Percentiles rank a stretch among this genome's conserved stretches.
Evolutionary conservation across 345 rosid species (phyloP).

Genomic region (Camelina neglecta): DNA sequence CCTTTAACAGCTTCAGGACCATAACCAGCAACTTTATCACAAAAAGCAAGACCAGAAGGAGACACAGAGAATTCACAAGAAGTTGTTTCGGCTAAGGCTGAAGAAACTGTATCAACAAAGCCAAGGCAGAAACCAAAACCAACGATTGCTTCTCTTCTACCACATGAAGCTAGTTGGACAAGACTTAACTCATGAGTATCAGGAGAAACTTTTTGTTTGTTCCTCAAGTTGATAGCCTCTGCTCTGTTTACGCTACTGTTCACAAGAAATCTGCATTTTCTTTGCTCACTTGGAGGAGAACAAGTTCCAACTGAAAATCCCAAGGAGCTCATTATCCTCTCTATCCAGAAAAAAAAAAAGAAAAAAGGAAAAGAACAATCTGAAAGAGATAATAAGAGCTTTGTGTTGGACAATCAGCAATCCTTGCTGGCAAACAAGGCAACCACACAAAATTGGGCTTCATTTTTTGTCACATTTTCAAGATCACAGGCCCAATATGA

Average conservation of each 20-base stretch:
- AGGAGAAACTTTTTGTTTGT: constrained; percentile 28
- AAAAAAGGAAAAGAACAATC: background rate
- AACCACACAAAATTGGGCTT: constrained; percentile 38
- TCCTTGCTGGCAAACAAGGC: constrained; percentile 40
- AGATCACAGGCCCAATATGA: constrained; percentile 23
- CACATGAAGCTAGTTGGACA: constrained; percentile 38
- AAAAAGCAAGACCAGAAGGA: constrained; percentile 90
- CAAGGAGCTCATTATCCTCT: constrained; percentile 57
- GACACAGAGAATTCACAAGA: constrained; percentile 71
- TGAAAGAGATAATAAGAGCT: constrained; percentile 36
- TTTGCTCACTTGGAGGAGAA: constrained; percentile 42
- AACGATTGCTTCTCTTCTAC: constrained; percentile 71
- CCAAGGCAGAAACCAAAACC: constrained; percentile 46
- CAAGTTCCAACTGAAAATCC: constrained; percentile 52
- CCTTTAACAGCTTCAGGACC: constrained; percentile 86
- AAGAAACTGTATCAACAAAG: constrained; percentile 44
- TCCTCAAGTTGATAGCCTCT: constrained; percentile 34
- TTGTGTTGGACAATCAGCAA: constrained; percentile 30
- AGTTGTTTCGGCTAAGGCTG: constrained; percentile 55
- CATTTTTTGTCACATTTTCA: background rate
- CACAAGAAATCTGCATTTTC: constrained; percentile 29
- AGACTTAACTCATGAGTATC: constrained; percentile 32
- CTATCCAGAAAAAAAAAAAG: constrained; percentile 13
- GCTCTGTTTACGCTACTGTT: constrained; percentile 33
- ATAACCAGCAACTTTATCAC: constrained; percentile 73